Evolutionary conservation across 306 rosid species (phyloP), one percentile per base, ranked within the genome.

Genomic region (Styphnolobium japonicum): DNA sequence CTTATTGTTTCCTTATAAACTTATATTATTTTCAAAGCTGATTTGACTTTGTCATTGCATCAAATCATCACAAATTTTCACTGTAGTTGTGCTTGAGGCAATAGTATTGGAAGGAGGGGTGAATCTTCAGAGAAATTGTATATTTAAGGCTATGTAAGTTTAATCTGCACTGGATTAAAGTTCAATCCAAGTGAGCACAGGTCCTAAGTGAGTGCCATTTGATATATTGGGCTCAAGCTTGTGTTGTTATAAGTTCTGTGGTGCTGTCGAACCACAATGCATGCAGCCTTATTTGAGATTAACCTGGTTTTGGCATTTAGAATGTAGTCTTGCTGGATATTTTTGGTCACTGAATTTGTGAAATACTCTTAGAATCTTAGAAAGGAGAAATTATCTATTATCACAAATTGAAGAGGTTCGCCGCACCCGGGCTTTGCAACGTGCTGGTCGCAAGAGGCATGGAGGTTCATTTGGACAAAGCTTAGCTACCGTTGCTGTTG

Each of bases 401-500:
- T 70, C 85, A 68, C 99, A 91, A 87, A 87, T 95, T 81, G 89
- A 91, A 52, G 99, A 91, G 85, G 96, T 93, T 75, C 94, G 97
- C 37, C 97, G 91, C 27, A 91, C 98, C 63, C 88, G 94, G 61
- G 92, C 96, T 65, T 68, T 95, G 90, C 98, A 93, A 62, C 92
- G 97, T 46, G 91, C 94, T 85, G 80, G 96, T 82, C 97, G 93
- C 49, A 93, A 85, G 87, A 91, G 95, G 85, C 92, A 79, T 72
- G 99, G 96, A 58, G 89, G 87, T 71, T 87, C 91, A 31, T 43
- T 45, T 81, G 98, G 94, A 73, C 90, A 88, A 80, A 86, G 91
- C 64, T 87, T 95, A 82, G 87, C 83, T 37, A 93, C 97, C 0
- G 87, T 95, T 82, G 96, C 94, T 64, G 89, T 95, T 64, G 95